Base-by-base conservation (phyloP, 257 asterid species). In the Leptodermis oblonga region DNA sequence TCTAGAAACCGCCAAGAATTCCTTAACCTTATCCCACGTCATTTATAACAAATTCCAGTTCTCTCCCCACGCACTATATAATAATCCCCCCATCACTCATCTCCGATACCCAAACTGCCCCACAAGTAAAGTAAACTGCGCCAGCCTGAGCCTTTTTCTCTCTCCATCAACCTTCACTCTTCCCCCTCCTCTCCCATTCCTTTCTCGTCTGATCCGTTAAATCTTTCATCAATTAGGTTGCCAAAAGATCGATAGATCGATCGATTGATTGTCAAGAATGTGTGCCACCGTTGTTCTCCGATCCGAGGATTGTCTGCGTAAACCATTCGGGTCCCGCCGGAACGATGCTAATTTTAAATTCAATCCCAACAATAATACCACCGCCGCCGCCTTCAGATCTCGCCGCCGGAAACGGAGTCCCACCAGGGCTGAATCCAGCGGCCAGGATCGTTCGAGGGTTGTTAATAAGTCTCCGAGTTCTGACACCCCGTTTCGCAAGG, bases 211-310 rank as follows among this genome's bases (percentile, higher is more conserved):
- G n/a, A 61, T 15, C 23, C 62, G 23, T 28, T 17, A 28, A 33
- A 17, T 18, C 8, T 36, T 9, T 62, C 15, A 2, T 48, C n/a
- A n/a, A n/a, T 48, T 4, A 5, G 6, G 39, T 34, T 34, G 39
- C 22, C 8, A 20, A 48, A n/a, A n/a, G n/a, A n/a, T n/a, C n/a
- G n/a, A n/a, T n/a, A n/a, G n/a, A n/a, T n/a, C n/a, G n/a, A n/a
- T 18, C 37, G 14, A 5, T 26, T 15, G 9, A 66, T 48, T 23
- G 30, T 12, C 49, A 33, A 48, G 14, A 53, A 67, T 67, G 71
- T 51, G 71, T 39, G 60, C 51, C 62, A 37, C 69, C 69, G 69
- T 43, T 31, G 36, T 70, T 51, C 61, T 70, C 62, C 74, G 52
- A 60, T 46, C 69, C 23, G 52, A 62, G 0, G 74, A 61, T 70